Evolutionary conservation across 228 moss, liverwort and hornwort species (phyloP), one percentile per base, ranked within the genome.

Genomic region (Sphagnum magellanicum): DNA sequence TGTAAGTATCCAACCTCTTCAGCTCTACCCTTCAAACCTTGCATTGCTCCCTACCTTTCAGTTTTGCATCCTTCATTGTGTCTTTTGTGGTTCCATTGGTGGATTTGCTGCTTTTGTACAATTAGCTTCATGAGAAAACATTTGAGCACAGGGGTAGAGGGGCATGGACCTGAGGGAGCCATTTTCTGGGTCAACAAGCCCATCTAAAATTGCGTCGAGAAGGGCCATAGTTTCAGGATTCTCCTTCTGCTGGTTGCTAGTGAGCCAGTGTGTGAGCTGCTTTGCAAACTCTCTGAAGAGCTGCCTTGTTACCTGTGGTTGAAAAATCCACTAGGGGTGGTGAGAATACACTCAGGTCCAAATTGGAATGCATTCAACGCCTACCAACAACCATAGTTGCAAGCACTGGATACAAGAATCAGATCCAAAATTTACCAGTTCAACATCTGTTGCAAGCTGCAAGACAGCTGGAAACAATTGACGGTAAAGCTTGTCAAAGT

Each of bases 191-290:
- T 95, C 87, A 47, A 92, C 92, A 72, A 95, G 90, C 63, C 95
- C 95, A 83, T 92, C 87, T 49, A 95, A 89, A 72, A 95, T 92
- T 14, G 92, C 85, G 78, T 95, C 95, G 59, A 95, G 72, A 63
- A 95, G 92, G 50, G 90, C 90, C 74, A 95, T 90, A 50, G 95
- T 92, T 63, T 95, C 95, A 15, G 89, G 92, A 73, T 95, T 95
- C 75, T 95, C 95, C 50, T 81, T 92, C 68, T 95, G 90, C 72
- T 85, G 80, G 70, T 90, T 95, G 72, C 95, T 95, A 73, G 92
- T 95, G 61, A 92, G 87, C 95, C 95, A 95, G 73, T 91, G 95
- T 50, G 90, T 80, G 57, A 95, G 89, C 77, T 95, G 95, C 71
- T 86, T 95, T 61, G 79, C 70, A 74, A 95, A 92, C 68, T 90